phyloP scores from a whole-genome alignment of 768 basidiomycete species.

The Lactarius trivialis region DNA sequence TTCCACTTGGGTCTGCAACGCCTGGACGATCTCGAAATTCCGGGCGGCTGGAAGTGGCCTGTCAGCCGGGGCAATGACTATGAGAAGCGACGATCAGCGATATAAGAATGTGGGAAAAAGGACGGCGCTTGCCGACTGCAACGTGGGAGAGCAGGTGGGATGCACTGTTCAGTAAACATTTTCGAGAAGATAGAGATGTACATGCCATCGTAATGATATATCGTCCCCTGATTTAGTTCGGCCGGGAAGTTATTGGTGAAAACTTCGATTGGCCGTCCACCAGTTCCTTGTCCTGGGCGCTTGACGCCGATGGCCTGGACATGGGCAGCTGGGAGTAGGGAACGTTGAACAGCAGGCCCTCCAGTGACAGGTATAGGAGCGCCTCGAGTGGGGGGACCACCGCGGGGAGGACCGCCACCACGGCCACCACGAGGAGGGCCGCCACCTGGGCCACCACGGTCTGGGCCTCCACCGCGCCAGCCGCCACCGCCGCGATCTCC shows the following conservation, averaged over 20 bases:
- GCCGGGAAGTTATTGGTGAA: constrained; percentile 59
- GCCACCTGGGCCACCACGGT: constrained; percentile 27
- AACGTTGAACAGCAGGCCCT: not conserved
- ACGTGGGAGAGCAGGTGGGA: not conserved
- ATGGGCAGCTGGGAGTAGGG: constrained; percentile 34
- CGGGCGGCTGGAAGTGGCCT: constrained; percentile 59
- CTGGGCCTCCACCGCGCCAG: not conserved
- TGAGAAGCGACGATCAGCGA: not conserved
- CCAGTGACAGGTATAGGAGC: constrained; percentile 22
- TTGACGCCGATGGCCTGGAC: constrained; percentile 58
- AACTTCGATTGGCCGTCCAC: constrained; percentile 41
- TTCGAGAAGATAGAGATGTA: constrained; percentile 12
- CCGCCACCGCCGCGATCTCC: constrained; percentile 3
- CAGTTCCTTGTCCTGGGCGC: constrained; percentile 55
- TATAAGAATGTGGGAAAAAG: not conserved
- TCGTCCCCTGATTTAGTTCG: constrained; percentile 52
- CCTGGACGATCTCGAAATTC: constrained; percentile 64
- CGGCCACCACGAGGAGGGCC: constrained; percentile 30
- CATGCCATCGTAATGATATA: constrained; percentile 77
- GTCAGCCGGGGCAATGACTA: constrained; percentile 58
- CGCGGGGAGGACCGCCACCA: constrained; percentile 24
- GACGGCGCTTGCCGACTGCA: constrained; percentile 39
- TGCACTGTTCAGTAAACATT: not conserved
- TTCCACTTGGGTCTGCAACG: constrained; percentile 50
- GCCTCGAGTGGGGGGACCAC: constrained; percentile 30